Evolutionary conservation across 2,329 filamentous ascomycete species (phyloP).

Genomic region (Pseudomassariella vexata): DNA sequence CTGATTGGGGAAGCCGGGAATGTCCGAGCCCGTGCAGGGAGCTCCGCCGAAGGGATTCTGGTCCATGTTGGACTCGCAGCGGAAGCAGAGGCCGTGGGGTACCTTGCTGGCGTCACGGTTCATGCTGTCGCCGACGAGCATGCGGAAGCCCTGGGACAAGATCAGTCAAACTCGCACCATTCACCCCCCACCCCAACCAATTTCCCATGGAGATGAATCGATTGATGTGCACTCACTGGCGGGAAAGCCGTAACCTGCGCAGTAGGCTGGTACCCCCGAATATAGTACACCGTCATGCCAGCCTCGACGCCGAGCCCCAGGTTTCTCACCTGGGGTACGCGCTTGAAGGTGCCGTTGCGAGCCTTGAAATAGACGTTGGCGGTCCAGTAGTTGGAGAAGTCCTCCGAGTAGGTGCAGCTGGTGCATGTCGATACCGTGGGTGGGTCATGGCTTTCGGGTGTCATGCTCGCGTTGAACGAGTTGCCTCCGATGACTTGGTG

Average conservation of each 20-base stretch:
- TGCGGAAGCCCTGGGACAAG: conserved; percentile 21
- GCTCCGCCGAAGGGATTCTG: conserved; percentile 25
- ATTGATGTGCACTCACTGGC: conserved; percentile 16
- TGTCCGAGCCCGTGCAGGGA: conserved; percentile 18
- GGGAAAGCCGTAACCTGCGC: conserved; percentile 23
- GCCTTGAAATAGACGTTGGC: conserved; percentile 26
- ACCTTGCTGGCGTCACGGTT: not conserved
- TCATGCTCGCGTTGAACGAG: conserved; percentile 25
- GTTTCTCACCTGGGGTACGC: conserved; percentile 24
- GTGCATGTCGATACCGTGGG: conserved; percentile 20
- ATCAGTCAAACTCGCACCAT: not conserved
- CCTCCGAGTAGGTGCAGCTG: conserved; percentile 25
- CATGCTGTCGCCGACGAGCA: conserved; percentile 20
- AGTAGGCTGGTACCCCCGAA: conserved; percentile 21
- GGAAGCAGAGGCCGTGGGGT: conserved; percentile 4
- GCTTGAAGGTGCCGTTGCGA: conserved; percentile 24
- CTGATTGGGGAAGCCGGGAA: conserved; percentile 16
- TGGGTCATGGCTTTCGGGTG: conserved; percentile 17
- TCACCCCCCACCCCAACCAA: not conserved
- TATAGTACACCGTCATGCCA: conserved; percentile 26
- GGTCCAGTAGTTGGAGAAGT: conserved; percentile 28
- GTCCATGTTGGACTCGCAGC: conserved; percentile 16
- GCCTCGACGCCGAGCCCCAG: conserved; percentile 21
- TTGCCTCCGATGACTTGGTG: conserved; percentile 34
- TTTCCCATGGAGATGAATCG: conserved; percentile 1